Evolutionary conservation across 2,329 filamentous ascomycete genomes (phyloP).

Genomic region (Ustulina deusta): DNA sequence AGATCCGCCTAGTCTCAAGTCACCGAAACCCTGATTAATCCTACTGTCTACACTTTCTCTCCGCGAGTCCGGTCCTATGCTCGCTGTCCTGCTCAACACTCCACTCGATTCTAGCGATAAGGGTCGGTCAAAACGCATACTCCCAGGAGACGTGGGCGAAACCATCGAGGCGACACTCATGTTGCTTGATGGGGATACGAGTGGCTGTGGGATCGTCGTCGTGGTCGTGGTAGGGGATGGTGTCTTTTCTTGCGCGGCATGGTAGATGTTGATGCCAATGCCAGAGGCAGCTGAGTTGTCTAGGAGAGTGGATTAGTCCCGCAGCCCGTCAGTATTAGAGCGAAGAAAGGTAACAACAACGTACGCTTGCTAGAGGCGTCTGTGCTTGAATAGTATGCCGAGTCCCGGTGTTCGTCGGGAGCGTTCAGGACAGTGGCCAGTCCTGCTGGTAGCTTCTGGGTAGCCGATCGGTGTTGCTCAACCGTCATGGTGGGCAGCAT

Average conservation of each 20-base stretch:
- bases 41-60: slow-evolving; percentile 85
- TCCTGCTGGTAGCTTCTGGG: slow-evolving; percentile 62
- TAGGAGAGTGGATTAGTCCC: slow-evolving; percentile 47
- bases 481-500: slow-evolving; percentile 49
- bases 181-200: slow-evolving; percentile 68
- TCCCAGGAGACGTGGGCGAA: slow-evolving; percentile 66
- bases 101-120: slow-evolving; percentile 57
- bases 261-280: slow-evolving; percentile 59
- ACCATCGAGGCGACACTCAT: slow-evolving; percentile 77
- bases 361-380: slow-evolving; percentile 65
- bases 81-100: slow-evolving; percentile 51
- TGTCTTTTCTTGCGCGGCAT: slow-evolving; percentile 69
- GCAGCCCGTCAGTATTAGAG: slow-evolving; percentile 8
- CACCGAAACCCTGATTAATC: slow-evolving; percentile 77
- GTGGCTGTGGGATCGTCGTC: slow-evolving; percentile 63
- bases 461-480: slow-evolving; percentile 52
- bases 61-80: slow-evolving; percentile 65
- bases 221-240: slow-evolving; percentile 68
- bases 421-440: slow-evolving; percentile 65
- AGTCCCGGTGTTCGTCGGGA: slow-evolving; percentile 64
- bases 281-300: slow-evolving; percentile 62
- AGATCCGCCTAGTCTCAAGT: slow-evolving; percentile 75
- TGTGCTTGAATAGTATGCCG: slow-evolving; percentile 64
- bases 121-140: slow-evolving; percentile 59
- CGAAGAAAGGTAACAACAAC: slow-evolving; percentile 44